Evolutionary conservation across 352 stramenopile species (phyloP).

Genomic region (Pythium brassicae): DNA sequence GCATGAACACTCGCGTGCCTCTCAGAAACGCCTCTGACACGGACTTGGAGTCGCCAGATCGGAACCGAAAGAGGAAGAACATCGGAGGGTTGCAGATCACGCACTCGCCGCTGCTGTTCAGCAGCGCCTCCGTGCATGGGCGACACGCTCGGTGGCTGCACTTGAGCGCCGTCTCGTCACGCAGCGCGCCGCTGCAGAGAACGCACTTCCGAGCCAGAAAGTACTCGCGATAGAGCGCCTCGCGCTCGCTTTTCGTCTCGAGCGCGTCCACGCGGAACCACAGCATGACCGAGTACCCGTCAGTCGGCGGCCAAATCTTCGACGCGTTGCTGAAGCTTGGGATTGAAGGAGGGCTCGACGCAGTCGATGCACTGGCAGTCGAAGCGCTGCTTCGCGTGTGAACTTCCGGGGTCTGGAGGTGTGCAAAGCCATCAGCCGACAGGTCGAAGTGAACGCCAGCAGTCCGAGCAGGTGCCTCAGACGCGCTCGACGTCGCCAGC

Average conservation of each 20-base stretch:
- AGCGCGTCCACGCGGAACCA: slow-evolving; percentile 61
- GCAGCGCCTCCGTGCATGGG: slow-evolving; percentile 48
- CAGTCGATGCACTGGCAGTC: slow-evolving; percentile 4
- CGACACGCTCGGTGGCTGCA: slow-evolving; percentile 62
- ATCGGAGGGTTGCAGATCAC: slow-evolving; percentile 69
- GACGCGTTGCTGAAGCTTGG: slow-evolving; percentile 29
- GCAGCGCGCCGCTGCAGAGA: slow-evolving; percentile 37
- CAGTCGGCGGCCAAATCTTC: slow-evolving; percentile 56
- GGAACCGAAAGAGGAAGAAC: slow-evolving; percentile 71
- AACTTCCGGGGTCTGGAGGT: slow-evolving; percentile 64
- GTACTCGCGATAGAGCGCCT: slow-evolving; percentile 55
- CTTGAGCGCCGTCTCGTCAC: slow-evolving; percentile 56
- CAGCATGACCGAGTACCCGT: slow-evolving; percentile 59
- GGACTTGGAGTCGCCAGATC: slow-evolving; percentile 62
- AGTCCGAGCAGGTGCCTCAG: background rate
- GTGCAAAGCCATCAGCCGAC: slow-evolving; percentile 55
- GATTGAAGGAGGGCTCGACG: slow-evolving; percentile 19
- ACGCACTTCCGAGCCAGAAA: slow-evolving; percentile 57
- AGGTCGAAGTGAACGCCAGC: slow-evolving; percentile 39
- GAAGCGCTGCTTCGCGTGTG: slow-evolving; percentile 21
- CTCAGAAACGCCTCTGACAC: slow-evolving; percentile 66
- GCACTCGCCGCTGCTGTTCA: slow-evolving; percentile 54
- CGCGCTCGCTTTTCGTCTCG: slow-evolving; percentile 57
- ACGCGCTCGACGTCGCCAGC: background rate
- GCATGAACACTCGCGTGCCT: slow-evolving; percentile 60